Conservation (phyloP, 1,284 basidiomycete genomes). For the Stereum hirsutum region DNA sequence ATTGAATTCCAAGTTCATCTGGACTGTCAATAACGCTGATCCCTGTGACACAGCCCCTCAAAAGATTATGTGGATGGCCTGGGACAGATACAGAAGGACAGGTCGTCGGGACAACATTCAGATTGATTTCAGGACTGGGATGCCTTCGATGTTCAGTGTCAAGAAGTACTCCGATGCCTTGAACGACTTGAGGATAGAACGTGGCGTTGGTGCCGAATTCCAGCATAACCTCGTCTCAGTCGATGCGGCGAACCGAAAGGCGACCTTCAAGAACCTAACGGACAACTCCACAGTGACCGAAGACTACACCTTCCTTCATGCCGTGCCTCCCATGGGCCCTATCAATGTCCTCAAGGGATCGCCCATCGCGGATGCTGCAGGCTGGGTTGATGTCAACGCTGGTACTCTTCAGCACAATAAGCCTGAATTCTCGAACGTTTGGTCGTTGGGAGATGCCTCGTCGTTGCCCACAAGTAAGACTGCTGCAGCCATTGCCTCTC, state of each 20-base stretch:
- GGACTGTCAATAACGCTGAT: background rate
- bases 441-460: slow-evolving; percentile 86
- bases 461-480: slow-evolving; percentile 94
- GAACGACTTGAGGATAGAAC: slow-evolving; percentile 68
- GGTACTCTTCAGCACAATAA: slow-evolving; percentile 80
- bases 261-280: slow-evolving; percentile 72
- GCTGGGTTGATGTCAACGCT: slow-evolving; percentile 85
- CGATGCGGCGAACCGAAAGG: slow-evolving; percentile 60
- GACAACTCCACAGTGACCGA: slow-evolving; percentile 58
- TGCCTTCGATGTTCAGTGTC: slow-evolving; percentile 88
- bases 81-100: slow-evolving; percentile 63
- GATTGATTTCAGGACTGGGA: slow-evolving; percentile 86
- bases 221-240: slow-evolving; percentile 79
- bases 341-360: slow-evolving; percentile 75
- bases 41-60: slow-evolving; percentile 56
- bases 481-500: slow-evolving; percentile 86
- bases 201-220: slow-evolving; percentile 77
- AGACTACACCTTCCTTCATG: slow-evolving; percentile 84
- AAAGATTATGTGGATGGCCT: slow-evolving; percentile 95
- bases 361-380: slow-evolving; percentile 71
- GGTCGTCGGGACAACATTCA: slow-evolving; percentile 51
- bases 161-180: slow-evolving; percentile 90
- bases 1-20: background rate
- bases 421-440: slow-evolving; percentile 74
- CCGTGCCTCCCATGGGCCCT: slow-evolving; percentile 87